phyloP scores from a whole-genome alignment of 805 yeast species.

The Cyberlindnera mrakii region DNA sequence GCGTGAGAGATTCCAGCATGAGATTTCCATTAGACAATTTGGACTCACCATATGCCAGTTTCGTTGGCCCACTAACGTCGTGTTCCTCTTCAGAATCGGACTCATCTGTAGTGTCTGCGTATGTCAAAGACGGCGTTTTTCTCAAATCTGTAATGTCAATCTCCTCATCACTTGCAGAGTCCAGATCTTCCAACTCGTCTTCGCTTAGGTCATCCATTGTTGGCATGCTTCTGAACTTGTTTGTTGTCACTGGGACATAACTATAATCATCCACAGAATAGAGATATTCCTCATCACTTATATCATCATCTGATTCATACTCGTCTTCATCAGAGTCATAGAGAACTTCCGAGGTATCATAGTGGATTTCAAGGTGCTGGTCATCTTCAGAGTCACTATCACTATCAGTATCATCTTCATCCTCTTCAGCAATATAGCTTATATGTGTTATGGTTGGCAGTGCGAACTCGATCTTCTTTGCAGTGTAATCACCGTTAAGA shows the following conservation, averaged over 20 bases:
- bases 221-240: constrained; percentile 19
- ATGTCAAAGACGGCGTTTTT: constrained; percentile 13
- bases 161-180: constrained; percentile 10
- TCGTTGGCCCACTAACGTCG: not conserved
- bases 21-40: not conserved
- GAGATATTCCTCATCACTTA: constrained; percentile 11
- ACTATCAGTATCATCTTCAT: constrained; percentile 13
- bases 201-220: constrained; percentile 19
- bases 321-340: constrained; percentile 11
- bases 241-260: not conserved
- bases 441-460: constrained; percentile 7
- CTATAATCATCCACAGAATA: constrained; percentile 5
- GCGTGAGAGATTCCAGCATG: not conserved
- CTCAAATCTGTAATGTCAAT: constrained; percentile 16
- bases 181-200: constrained; percentile 15
- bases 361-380: constrained; percentile 10
- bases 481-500: constrained; percentile 6
- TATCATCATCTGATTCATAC: constrained; percentile 8
- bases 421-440: constrained; percentile 5
- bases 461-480: constrained; percentile 5
- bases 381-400: constrained; percentile 15
- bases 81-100: constrained; percentile 9
- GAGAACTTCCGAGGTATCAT: constrained; percentile 5
- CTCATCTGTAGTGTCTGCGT: constrained; percentile 12
- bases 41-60: not conserved